phyloP scores from a whole-genome alignment of 805 yeast genomes.

The Metschnikowia lachancei region DNA sequence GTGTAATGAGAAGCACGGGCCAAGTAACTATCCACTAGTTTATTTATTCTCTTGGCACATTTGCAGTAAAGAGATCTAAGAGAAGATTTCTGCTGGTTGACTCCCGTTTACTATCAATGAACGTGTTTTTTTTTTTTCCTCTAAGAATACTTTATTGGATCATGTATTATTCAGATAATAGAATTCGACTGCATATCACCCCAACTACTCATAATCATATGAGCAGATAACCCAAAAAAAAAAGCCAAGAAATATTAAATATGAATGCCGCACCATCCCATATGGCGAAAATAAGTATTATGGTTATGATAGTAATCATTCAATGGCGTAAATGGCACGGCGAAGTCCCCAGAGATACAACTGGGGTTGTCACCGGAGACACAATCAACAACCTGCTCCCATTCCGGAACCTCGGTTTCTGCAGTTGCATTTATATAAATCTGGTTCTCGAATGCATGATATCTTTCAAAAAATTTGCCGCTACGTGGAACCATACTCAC shows the following conservation, averaged over 20 bases:
- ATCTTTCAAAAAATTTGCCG: slow-evolving; percentile 16
- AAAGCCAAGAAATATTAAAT: not conserved
- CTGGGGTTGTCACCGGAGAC: slow-evolving; percentile 23
- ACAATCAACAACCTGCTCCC: slow-evolving; percentile 36
- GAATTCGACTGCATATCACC: not conserved
- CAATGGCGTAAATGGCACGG: slow-evolving; percentile 6
- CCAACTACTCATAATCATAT: not conserved
- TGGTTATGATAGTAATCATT: slow-evolving; percentile 30
- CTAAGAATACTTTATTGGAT: too few species aligned
- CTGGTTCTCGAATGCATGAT: slow-evolving; percentile 37
- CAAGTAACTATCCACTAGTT: too few species aligned
- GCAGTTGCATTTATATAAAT: slow-evolving; percentile 36
- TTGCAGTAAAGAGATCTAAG: too few species aligned
- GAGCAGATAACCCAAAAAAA: not conserved
- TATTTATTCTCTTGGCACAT: too few species aligned
- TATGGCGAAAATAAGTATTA: slow-evolving; percentile 36
- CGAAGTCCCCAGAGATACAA: slow-evolving; percentile 34
- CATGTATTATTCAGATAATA: not conserved
- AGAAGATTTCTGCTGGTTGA: too few species aligned
- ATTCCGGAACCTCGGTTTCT: slow-evolving; percentile 23
- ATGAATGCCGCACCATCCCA: slow-evolving; percentile 32
- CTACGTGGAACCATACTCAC: slow-evolving; percentile 30
- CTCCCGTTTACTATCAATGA: too few species aligned
- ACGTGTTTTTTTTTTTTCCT: not conserved
- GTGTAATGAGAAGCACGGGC: not conserved